These are phyloP conservation scores for Backusella liffmaniae DNA, from an alignment of 192 early-diverging fungal species.

Conservation along the genomic window DNA sequence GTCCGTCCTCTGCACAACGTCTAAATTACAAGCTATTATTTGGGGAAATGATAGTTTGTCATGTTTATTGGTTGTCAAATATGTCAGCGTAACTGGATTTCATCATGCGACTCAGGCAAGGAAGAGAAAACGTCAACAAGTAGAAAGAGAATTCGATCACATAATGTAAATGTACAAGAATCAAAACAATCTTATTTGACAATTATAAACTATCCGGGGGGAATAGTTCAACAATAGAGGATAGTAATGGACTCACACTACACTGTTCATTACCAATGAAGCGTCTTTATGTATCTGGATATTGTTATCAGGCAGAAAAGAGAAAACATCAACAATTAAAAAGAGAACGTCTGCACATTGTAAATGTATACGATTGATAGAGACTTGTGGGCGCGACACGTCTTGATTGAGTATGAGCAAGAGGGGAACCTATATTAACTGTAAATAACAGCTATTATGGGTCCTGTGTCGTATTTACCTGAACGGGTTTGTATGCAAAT, in stretches of 20 bases:
- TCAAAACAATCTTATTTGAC: slow-evolving; percentile 30
- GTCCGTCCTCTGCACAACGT: slow-evolving; percentile 30
- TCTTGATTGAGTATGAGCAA: slow-evolving; percentile 51
- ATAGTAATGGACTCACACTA: neutral
- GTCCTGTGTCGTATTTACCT: slow-evolving; percentile 61
- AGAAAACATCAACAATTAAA: slow-evolving; percentile 57
- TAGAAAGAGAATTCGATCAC: too few relatives aligned
- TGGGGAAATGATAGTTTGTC: neutral
- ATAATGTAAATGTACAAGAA: too few relatives aligned
- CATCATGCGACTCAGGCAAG: slow-evolving; percentile 51
- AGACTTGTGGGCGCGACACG: slow-evolving; percentile 40
- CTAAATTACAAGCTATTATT: slow-evolving; percentile 24
- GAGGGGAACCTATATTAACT: slow-evolving; percentile 59
- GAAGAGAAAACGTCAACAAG: too few relatives aligned
- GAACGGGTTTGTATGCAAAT: slow-evolving; percentile 65
- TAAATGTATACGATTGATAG: slow-evolving; percentile 49
- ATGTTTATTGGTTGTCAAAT: slow-evolving; percentile 19
- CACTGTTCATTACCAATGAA: slow-evolving; percentile 23
- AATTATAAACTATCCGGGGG: slow-evolving; percentile 22
- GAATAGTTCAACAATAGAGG: neutral
- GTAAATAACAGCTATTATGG: slow-evolving; percentile 59
- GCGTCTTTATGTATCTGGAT: slow-evolving; percentile 39
- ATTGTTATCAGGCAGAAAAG: slow-evolving; percentile 53
- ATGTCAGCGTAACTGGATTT: slow-evolving; percentile 40
- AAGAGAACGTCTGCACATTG: slow-evolving; percentile 55